Percentiles rank a stretch among this genome's conserved stretches.
phyloP scores from a whole-genome alignment of 2,329 filamentous ascomycete species.

The Eutypella sp. region DNA sequence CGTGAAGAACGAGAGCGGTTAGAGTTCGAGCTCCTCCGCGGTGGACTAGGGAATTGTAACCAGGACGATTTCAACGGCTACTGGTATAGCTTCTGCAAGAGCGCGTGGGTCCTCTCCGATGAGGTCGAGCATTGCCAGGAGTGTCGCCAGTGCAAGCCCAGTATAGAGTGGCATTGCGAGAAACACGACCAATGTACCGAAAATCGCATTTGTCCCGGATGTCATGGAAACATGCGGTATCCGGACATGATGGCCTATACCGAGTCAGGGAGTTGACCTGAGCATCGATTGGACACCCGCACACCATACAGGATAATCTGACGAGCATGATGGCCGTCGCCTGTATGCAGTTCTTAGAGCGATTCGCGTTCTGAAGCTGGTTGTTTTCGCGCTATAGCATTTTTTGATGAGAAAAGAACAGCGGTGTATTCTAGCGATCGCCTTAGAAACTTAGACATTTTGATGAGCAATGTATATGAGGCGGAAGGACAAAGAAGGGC shows the following conservation, averaged over 20 bases:
- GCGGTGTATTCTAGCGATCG: too few species aligned
- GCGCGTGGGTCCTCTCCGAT: slow-evolving; percentile 24
- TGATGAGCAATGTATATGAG: too few species aligned
- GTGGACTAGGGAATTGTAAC: slow-evolving; percentile 25
- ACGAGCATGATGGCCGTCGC: too few species aligned
- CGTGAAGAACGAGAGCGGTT: slow-evolving; percentile 27
- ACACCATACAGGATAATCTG: neutral
- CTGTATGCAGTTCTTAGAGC: too few species aligned
- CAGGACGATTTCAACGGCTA: slow-evolving; percentile 26
- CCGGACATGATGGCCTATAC: slow-evolving; percentile 12
- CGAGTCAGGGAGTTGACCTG: neutral
- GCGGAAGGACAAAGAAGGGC: too few species aligned
- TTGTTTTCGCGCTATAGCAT: too few species aligned
- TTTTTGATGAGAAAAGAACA: too few species aligned
- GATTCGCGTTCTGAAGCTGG: too few species aligned
- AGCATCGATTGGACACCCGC: neutral
- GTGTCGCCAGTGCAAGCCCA: slow-evolving; percentile 24
- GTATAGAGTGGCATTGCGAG: slow-evolving; percentile 28
- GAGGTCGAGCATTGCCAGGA: slow-evolving; percentile 27
- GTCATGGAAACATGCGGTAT: slow-evolving; percentile 17
- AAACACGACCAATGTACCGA: slow-evolving; percentile 27
- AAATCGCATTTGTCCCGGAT: slow-evolving; percentile 24
- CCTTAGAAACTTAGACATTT: too few species aligned
- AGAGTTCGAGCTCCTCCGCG: slow-evolving; percentile 29
- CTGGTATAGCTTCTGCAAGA: slow-evolving; percentile 29